Base-by-base conservation (phyloP, 768 basidiomycete species). In the Daedaleopsis nitida region DNA sequence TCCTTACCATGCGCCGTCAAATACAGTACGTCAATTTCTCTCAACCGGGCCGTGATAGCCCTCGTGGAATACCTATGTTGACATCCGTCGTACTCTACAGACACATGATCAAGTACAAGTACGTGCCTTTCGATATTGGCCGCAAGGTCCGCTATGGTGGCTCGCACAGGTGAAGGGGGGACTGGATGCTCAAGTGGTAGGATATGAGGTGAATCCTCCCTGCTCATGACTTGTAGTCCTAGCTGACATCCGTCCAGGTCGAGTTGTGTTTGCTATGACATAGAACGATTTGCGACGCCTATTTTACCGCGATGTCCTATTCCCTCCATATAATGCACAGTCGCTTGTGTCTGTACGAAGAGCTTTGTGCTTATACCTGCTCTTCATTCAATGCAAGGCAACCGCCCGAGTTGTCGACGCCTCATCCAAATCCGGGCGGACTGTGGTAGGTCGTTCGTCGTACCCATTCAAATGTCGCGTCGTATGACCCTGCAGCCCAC, bases 61-160 rank as follows among this genome's bases (percentile, higher is more conserved):
- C 6, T 55, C 44, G 34, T 44, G 14, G 17, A 23, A 24, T 3
- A 52, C 59, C 37, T 57, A 27, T 52, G 38, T 37, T 32, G 23
- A 50, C n/a, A 12, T 65, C n/a, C 12, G 5, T 13, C 19, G 13
- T 19, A 7, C 17, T 17, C 32, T 17, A 24, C 69, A 96, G 94
- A 69, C 96, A 99, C 76, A 98, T 98, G 96, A 90, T 97, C 80
- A 97, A 97, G 76, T 98, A 98, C 81, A 94, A 94, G 74, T 98
- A 95, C 76, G 80, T 96, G 61, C 95, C 96, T 23, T 98, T 96
- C 76, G 96, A 98, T 72, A 83, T 98, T 62, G 96, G 95, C 34
- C 89, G 94, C 71, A 98, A 98, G 79, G 81, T 91, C 59, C 86
- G 91, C 48, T 98, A 96, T 65, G 91, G 92, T 52, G 78, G 79